Percentiles rank a stretch among this genome's conserved stretches.
These are phyloP conservation scores for Forsythia viridissima DNA, from an alignment of 257 asterid genomes.

Conservation along the genomic window DNA sequence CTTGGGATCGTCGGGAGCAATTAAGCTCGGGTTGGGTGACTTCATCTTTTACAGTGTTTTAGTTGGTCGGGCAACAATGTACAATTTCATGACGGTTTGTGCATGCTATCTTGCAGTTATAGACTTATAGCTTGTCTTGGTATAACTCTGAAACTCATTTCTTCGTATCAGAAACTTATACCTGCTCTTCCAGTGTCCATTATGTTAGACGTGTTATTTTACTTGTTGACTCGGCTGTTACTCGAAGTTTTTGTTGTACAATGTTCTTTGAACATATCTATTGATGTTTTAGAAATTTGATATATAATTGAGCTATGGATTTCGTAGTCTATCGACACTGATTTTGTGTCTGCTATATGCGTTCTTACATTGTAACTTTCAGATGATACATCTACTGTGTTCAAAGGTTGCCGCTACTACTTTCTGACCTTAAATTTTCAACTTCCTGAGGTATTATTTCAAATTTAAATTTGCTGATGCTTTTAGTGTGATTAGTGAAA, in stretches of 20 bases:
- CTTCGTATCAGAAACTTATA: conserved; percentile 83
- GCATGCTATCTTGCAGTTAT: conserved; percentile 46
- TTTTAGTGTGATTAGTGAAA: not conserved
- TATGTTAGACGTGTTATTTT: conserved; percentile 79
- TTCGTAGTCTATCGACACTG: not conserved
- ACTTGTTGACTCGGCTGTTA: conserved; percentile 72
- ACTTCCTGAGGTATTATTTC: not conserved
- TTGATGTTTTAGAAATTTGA: conserved; percentile 69
- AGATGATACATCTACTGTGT: not conserved
- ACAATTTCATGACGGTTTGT: conserved; percentile 86
- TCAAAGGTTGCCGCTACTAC: too few relatives aligned
- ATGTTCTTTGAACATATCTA: conserved; percentile 62
- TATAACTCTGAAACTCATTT: conserved; percentile 78
- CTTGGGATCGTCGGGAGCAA: conserved; percentile 84
- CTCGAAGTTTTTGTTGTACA: conserved; percentile 83
- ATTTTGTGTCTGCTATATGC: not conserved
- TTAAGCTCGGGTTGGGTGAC: conserved; percentile 89
- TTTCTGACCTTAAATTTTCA: too few relatives aligned
- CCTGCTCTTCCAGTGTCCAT: conserved; percentile 96
- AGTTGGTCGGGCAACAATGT: conserved; percentile 95
- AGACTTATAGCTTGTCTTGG: conserved; percentile 84
- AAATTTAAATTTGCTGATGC: not conserved
- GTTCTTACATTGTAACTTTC: not conserved
- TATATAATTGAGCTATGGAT: conserved; percentile 5
- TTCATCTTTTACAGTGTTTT: conserved; percentile 88